Evolutionary conservation across 2,329 filamentous ascomycete genomes (phyloP).

Genomic region (Hypomyces rosellus): DNA sequence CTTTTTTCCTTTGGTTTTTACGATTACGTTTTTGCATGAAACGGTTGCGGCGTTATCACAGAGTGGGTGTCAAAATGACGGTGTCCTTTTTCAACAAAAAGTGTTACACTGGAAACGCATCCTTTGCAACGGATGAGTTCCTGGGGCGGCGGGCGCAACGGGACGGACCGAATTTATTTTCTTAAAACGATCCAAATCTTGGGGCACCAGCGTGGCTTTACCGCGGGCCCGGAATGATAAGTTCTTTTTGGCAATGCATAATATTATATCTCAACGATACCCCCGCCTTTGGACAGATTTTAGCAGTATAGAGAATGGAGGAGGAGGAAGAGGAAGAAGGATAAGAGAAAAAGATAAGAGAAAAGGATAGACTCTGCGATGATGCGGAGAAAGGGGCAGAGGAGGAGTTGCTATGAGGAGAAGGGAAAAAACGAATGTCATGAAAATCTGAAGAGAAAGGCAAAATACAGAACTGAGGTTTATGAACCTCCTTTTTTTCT

Average conservation of each 20-base stretch:
- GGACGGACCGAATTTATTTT: neutral
- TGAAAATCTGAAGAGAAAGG: too few relatives aligned
- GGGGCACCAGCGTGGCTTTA: neutral
- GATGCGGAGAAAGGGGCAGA: too few relatives aligned
- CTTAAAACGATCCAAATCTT: neutral
- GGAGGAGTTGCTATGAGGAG: neutral
- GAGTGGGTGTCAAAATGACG: too few relatives aligned
- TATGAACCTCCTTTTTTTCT: too few relatives aligned
- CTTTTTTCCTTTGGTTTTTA: too few relatives aligned
- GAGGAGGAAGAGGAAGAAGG: neutral
- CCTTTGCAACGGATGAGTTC: neutral
- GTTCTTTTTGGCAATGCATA: constrained; percentile 24
- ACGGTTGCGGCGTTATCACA: too few relatives aligned
- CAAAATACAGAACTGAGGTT: too few relatives aligned
- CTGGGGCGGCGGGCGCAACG: constrained; percentile 1
- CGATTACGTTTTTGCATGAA: too few relatives aligned
- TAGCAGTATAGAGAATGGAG: too few relatives aligned
- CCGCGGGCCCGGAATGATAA: constrained; percentile 1
- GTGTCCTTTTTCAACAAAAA: constrained; percentile 36
- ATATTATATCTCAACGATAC: constrained; percentile 36
- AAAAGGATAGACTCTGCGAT: too few relatives aligned
- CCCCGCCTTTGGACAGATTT: constrained; percentile 21
- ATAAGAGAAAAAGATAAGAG: too few relatives aligned
- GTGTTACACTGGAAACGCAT: constrained; percentile 24
- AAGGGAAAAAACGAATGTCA: neutral